Percentiles rank a stretch among this genome's conserved stretches.
These are phyloP conservation scores for Colletotrichum sublineola DNA, from an alignment of 2,329 filamentous ascomycete genomes.

Conservation along the genomic window DNA sequence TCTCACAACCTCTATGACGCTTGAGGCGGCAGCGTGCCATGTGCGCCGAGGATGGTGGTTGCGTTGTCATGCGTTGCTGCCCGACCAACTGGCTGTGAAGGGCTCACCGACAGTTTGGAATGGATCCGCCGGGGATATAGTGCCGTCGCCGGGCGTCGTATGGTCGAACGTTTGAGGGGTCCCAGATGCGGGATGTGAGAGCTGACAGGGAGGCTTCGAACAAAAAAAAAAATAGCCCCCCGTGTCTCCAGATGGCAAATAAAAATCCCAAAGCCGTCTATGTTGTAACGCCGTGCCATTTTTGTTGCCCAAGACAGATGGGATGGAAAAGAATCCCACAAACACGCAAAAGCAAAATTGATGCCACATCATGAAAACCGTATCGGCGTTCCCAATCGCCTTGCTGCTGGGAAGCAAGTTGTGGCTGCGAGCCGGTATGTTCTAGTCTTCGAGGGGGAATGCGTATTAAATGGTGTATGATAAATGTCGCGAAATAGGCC, in stretches of 20 bases:
- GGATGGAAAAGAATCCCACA: conserved; percentile 32
- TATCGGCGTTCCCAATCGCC: conserved; percentile 39
- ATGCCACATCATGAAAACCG: conserved; percentile 44
- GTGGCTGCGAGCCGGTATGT: conserved; percentile 55
- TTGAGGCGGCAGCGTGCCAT: conserved; percentile 39
- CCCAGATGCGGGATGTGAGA: conserved; percentile 42
- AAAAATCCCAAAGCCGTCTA: conserved; percentile 39
- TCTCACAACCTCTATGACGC: conserved; percentile 34
- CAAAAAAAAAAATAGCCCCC: neutral
- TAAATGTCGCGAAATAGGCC: conserved; percentile 40
- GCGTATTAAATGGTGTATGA: conserved; percentile 52
- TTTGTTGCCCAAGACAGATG: conserved; percentile 22
- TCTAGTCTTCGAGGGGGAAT: conserved; percentile 51
- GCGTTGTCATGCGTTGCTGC: conserved; percentile 43
- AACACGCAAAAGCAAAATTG: conserved; percentile 40
- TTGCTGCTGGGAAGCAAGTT: conserved; percentile 56
- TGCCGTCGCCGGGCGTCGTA: conserved; percentile 27
- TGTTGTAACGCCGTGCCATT: conserved; percentile 41
- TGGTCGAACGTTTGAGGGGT: conserved; percentile 30
- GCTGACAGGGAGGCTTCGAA: conserved; percentile 32
- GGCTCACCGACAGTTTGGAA: conserved; percentile 41
- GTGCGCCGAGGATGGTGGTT: conserved; percentile 41
- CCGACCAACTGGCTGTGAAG: conserved; percentile 35
- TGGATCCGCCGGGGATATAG: conserved; percentile 41
- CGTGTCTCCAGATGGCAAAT: conserved; percentile 4